A percentile compares a stretch with the other conserved stretches of the same genome.
phyloP scores from a whole-genome alignment of 768 basidiomycete genomes.

The Termitomyces sp. region DNA sequence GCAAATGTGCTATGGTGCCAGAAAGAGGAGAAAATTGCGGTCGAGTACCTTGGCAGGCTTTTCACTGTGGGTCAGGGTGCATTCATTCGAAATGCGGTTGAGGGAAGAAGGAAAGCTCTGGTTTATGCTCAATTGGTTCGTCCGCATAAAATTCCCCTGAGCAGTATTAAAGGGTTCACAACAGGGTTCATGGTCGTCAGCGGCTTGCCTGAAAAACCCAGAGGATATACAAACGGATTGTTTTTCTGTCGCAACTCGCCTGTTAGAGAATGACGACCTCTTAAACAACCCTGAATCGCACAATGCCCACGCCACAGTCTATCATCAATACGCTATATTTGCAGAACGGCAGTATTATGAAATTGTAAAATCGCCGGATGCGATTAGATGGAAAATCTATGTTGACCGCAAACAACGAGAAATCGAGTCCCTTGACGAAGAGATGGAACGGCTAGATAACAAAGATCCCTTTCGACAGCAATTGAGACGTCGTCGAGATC shows the following conservation, averaged over 20 bases:
- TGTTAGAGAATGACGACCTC: slow-evolving; percentile 20
- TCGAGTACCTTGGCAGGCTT: slow-evolving; percentile 56
- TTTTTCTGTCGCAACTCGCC: slow-evolving; percentile 57
- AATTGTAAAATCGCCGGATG: slow-evolving; percentile 64
- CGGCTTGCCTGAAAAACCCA: slow-evolving; percentile 80
- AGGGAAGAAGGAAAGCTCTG: slow-evolving; percentile 27
- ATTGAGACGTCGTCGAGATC: slow-evolving; percentile 20
- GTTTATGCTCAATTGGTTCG: slow-evolving; percentile 64
- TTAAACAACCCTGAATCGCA: slow-evolving; percentile 12
- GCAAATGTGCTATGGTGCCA: slow-evolving; percentile 88
- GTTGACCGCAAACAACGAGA: slow-evolving; percentile 68
- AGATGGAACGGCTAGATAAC: slow-evolving; percentile 18
- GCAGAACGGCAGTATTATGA: slow-evolving; percentile 83
- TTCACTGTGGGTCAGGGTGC: slow-evolving; percentile 16
- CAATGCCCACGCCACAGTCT: slow-evolving; percentile 50
- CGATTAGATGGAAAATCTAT: slow-evolving; percentile 63
- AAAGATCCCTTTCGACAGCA: slow-evolving; percentile 9
- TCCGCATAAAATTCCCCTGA: slow-evolving; percentile 1
- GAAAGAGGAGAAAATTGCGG: slow-evolving; percentile 79
- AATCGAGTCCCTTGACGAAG: slow-evolving; percentile 45
- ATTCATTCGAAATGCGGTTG: slow-evolving; percentile 6
- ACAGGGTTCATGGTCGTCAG: slow-evolving; percentile 88
- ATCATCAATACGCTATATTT: slow-evolving; percentile 81
- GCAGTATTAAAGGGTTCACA: background rate
- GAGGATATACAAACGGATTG: slow-evolving; percentile 61